These are phyloP conservation scores for Beauveria sp. DNA, from an alignment of 2,329 filamentous ascomycete genomes.

Conservation along the genomic window DNA sequence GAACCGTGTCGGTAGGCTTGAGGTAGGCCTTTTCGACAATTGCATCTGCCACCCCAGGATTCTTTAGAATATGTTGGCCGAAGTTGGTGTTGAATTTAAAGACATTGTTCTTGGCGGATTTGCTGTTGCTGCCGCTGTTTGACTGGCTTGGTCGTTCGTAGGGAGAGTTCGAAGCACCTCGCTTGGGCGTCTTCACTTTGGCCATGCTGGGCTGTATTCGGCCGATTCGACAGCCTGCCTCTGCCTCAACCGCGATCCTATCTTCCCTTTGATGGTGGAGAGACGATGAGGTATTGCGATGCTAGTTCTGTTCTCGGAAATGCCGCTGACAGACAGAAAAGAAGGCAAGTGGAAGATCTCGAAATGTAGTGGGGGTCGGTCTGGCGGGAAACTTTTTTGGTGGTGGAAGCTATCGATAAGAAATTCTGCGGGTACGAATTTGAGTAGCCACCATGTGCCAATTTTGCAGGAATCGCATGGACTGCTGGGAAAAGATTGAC, in stretches of 20 bases:
- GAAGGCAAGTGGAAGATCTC: neutral
- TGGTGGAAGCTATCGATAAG: constrained; percentile 19
- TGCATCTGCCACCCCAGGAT: constrained; percentile 73
- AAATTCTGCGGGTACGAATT: neutral
- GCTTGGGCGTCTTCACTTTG: constrained; percentile 45
- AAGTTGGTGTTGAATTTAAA: constrained; percentile 96
- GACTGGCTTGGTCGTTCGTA: constrained; percentile 32
- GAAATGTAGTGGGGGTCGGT: constrained; percentile 7
- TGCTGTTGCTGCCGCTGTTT: constrained; percentile 11
- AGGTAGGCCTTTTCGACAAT: constrained; percentile 69
- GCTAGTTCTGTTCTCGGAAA: too few relatives aligned
- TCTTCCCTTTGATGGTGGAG: too few relatives aligned
- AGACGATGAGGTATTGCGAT: too few relatives aligned
- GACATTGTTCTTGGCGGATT: constrained; percentile 61
- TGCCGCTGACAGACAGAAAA: neutral
- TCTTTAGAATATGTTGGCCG: constrained; percentile 86
- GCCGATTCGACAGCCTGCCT: too few relatives aligned
- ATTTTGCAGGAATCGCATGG: too few relatives aligned
- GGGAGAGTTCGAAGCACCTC: constrained; percentile 36
- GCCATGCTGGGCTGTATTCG: constrained; percentile 33
- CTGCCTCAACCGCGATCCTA: too few relatives aligned
- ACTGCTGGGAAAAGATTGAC: neutral
- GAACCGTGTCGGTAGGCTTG: constrained; percentile 79
- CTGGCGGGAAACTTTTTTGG: constrained; percentile 19
- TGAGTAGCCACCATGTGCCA: neutral